phyloP scores from a whole-genome alignment of 257 asterid genomes.

The Jaltomata sinuosa region DNA sequence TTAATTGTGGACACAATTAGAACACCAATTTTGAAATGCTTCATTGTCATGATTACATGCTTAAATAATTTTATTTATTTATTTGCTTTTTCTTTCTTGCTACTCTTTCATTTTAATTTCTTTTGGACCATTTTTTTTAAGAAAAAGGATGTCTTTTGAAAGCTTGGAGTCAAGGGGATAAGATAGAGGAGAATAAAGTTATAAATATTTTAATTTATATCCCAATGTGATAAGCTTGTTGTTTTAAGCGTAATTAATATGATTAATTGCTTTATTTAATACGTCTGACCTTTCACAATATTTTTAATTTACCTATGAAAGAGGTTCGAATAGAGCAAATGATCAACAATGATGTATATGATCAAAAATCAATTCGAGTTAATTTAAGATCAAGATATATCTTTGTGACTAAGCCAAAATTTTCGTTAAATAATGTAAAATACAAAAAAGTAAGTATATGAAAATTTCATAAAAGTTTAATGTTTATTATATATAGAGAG shows the following conservation, averaged over 20 bases:
- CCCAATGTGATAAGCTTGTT: neutral
- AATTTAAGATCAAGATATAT: no score
- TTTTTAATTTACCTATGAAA: neutral
- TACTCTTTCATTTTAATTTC: neutral
- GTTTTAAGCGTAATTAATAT: no score
- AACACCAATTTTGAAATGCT: neutral
- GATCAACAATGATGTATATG: neutral
- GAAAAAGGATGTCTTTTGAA: neutral
- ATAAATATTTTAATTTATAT: neutral
- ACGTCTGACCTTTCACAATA: no score
- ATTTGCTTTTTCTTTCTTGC: neutral
- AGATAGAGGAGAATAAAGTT: neutral
- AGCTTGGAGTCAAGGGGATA: neutral
- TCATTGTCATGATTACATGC: neutral
- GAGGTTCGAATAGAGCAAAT: neutral
- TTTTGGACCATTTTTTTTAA: neutral
- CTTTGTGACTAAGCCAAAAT: no score
- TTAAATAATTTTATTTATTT: neutral
- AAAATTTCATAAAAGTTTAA: no score
- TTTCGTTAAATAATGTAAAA: no score
- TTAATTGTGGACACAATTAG: neutral
- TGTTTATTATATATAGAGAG: no score
- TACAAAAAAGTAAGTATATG: no score
- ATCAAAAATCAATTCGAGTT: no score
- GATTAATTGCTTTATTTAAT: no score